Evolutionary conservation across 148 eudicot genomes (phyloP), one percentile per base, ranked within the genome.

Genomic region (Amaranthus hypochondriacus): DNA sequence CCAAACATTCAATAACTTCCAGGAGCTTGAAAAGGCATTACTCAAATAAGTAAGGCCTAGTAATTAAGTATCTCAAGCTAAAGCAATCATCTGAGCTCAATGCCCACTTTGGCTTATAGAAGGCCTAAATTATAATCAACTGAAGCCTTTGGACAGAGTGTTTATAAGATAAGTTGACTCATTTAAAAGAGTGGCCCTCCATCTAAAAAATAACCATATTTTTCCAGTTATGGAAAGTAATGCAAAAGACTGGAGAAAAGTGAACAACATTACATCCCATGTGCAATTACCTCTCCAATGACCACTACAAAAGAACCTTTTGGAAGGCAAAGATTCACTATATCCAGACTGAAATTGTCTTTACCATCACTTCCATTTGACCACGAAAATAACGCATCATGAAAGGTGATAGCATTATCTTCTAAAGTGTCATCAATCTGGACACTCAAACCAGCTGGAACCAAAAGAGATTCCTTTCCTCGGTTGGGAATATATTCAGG

Each of bases 311-410:
- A 75, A 71, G 76, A 87, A 68, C 92, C 98, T 73, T 88, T 94
- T 59, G 88, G 90, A 84, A 92, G 74, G 62, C 77, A 68, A 76
- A 95, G 84, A 72, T 81, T 81, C 69, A 95, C 81, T 73, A 81
- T 74, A 65, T 85, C 82, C 89, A 95, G 63, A 69, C 78, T 78
- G 77, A 88, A 71, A 77, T 70, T 69, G 49, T 73, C 84, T 46
- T 79, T 83, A 71, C 65, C 79, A 77, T 81, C 72, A 70, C 73
- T 79, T 76, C 75, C 80, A 81, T 81, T 86, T 61, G 90, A 87
- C 98, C 98, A 95, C 67, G 88, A 81, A 83, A 88, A 86, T 73
- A 76, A 81, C 63, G 96, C 97, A 80, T 90, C 90, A 76, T 74
- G 77, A 52, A 89, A 73, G 48, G 83, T 73, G 84, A 92, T 76